Percentiles rank a stretch among this genome's conserved stretches.
These are phyloP conservation scores for Pterocarpus macrocarpus DNA, from an alignment of 306 rosid genomes.

Conservation along the genomic window DNA sequence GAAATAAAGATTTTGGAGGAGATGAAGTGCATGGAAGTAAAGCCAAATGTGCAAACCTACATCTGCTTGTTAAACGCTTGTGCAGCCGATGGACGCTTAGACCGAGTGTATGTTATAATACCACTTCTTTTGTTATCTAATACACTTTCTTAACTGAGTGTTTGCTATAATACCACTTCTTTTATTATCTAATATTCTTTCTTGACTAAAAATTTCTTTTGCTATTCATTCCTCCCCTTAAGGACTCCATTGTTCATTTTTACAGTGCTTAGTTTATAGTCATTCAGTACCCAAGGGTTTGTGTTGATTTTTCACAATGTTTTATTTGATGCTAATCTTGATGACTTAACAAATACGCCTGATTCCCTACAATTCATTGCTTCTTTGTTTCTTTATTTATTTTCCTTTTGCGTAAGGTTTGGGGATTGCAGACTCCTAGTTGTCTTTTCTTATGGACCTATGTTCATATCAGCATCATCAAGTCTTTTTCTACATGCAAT, in stretches of 20 bases:
- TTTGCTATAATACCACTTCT: conserved; percentile 53
- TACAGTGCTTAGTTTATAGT: conserved; percentile 7
- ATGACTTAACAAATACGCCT: conserved; percentile 9
- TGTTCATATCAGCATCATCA: conserved; percentile 37
- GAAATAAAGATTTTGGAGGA: conserved; percentile 82
- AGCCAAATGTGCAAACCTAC: conserved; percentile 85
- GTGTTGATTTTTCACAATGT: conserved; percentile 8
- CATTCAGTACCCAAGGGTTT: not conserved
- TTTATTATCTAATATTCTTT: conserved; percentile 15
- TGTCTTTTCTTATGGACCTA: not conserved
- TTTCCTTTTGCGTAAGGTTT: not conserved
- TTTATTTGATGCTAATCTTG: conserved; percentile 18
- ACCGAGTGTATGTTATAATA: conserved; percentile 77
- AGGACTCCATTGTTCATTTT: not conserved
- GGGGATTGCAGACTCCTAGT: conserved; percentile 11
- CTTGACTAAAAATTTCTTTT: not conserved
- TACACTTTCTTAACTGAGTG: conserved; percentile 65
- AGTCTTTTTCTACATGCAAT: conserved; percentile 12
- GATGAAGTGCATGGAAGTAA: conserved; percentile 79
- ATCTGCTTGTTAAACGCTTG: conserved; percentile 90
- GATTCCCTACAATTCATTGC: not conserved
- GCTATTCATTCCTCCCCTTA: not conserved
- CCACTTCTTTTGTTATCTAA: conserved; percentile 14
- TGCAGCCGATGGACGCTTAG: conserved; percentile 84
- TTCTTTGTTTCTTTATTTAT: not conserved